These are phyloP conservation scores for Thielaviopsis euricoi DNA, from an alignment of 2,329 filamentous ascomycete species.

Conservation along the genomic window DNA sequence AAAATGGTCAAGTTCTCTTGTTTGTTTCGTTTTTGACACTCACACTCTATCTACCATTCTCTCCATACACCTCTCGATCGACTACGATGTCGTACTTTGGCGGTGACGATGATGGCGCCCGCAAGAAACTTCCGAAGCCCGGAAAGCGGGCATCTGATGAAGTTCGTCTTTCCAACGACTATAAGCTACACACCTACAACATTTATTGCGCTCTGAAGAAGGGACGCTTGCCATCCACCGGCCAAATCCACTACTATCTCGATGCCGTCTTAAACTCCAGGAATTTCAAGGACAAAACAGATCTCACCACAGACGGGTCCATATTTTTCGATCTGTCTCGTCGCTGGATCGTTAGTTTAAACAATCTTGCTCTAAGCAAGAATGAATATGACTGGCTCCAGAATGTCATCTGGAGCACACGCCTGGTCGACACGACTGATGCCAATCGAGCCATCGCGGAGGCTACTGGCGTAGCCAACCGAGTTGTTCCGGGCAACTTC, in stretches of 20 bases:
- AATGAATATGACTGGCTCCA: constrained; percentile 76
- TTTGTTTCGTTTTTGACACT: too few relatives aligned
- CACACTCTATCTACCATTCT: neutral
- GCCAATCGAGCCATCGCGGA: constrained; percentile 48
- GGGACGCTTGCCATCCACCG: constrained; percentile 84
- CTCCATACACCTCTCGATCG: too few relatives aligned
- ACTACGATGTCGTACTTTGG: constrained; percentile 3
- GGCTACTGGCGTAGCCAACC: constrained; percentile 46
- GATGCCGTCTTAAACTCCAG: constrained; percentile 64
- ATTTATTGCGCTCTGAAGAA: constrained; percentile 68
- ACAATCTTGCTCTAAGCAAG: constrained; percentile 65
- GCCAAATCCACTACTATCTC: constrained; percentile 66
- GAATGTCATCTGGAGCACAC: constrained; percentile 75
- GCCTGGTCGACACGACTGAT: constrained; percentile 54
- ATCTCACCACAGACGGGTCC: constrained; percentile 62
- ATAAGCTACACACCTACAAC: constrained; percentile 87
- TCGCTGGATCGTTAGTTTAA: constrained; percentile 73
- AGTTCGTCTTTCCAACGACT: constrained; percentile 60
- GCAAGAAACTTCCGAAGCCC: neutral
- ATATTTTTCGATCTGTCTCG: constrained; percentile 55
- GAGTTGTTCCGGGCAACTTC: too few relatives aligned
- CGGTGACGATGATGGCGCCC: constrained; percentile 1
- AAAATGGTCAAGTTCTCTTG: too few relatives aligned
- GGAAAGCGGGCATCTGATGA: constrained; percentile 15
- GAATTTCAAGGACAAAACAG: constrained; percentile 10